These are phyloP conservation scores for Cladosporium cucumerinum DNA, from an alignment of 2,329 filamentous ascomycete genomes.

Conservation along the genomic window DNA sequence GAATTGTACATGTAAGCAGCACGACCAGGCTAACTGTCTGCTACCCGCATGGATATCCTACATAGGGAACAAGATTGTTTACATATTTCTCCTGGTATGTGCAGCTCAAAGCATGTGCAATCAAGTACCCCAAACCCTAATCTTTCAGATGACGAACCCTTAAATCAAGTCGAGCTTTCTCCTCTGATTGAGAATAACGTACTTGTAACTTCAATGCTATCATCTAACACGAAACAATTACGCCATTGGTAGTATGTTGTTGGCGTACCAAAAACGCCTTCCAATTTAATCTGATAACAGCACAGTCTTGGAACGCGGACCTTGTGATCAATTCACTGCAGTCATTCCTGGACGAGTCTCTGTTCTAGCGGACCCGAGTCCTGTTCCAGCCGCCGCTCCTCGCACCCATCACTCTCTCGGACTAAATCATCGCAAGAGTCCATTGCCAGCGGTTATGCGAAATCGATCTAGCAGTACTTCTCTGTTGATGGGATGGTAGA, in stretches of 20 bases:
- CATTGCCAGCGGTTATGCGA: not conserved
- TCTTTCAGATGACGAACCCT: not conserved
- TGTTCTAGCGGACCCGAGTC: not conserved
- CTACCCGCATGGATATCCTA: not conserved
- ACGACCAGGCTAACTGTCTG: not conserved
- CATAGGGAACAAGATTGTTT: not conserved
- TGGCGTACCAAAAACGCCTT: not conserved
- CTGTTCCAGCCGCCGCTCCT: not conserved
- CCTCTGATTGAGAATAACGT: not conserved
- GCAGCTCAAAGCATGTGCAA: not conserved
- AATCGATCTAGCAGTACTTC: not conserved
- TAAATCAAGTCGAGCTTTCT: not conserved
- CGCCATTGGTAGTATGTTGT: not conserved
- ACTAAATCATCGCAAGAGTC: not conserved
- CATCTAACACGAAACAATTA: not conserved
- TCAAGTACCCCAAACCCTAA: not conserved
- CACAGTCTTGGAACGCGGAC: not conserved
- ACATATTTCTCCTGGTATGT: not conserved
- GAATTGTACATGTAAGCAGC: not conserved
- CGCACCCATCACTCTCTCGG: not conserved
- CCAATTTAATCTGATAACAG: not conserved
- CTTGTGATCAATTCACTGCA: not conserved
- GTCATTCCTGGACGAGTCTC: not conserved
- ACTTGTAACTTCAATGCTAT: not conserved
- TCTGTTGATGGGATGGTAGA: slow-evolving; percentile 2